These are phyloP conservation scores for Entonaema liquescens DNA, from an alignment of 495 filamentous ascomycete genomes.

Conservation along the genomic window DNA sequence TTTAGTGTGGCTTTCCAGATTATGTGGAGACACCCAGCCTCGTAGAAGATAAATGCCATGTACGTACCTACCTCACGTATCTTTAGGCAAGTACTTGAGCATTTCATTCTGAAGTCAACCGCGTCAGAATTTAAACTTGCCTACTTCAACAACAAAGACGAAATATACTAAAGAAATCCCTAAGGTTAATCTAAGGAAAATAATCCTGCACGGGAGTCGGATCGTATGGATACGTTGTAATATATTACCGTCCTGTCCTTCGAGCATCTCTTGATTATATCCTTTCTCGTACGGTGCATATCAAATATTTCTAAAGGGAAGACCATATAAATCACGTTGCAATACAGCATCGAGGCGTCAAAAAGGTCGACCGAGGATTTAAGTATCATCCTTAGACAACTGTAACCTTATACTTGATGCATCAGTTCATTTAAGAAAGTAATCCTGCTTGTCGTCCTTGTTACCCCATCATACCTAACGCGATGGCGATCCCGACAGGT, in stretches of 20 bases:
- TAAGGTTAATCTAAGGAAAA: not conserved
- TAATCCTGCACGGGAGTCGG: not conserved
- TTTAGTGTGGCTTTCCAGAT: not conserved
- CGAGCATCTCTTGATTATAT: not conserved
- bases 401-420: not conserved
- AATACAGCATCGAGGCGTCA: not conserved
- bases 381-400: not conserved
- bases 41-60: not conserved
- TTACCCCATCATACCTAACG: not conserved
- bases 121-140: not conserved
- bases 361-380: not conserved
- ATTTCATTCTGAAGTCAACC: not conserved
- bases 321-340: not conserved
- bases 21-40: not conserved
- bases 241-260: not conserved
- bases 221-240: not conserved
- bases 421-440: not conserved
- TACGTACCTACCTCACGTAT: too few species aligned
- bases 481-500: slow-evolving; percentile 71
- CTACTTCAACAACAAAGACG: not conserved
- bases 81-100: not conserved
- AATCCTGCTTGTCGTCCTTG: not conserved
- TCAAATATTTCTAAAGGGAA: not conserved
- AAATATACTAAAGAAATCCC: not conserved
- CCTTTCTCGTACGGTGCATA: not conserved